phyloP scores from a whole-genome alignment of 2,329 filamentous ascomycete genomes.

The Neophaeococcomyces aloes region DNA sequence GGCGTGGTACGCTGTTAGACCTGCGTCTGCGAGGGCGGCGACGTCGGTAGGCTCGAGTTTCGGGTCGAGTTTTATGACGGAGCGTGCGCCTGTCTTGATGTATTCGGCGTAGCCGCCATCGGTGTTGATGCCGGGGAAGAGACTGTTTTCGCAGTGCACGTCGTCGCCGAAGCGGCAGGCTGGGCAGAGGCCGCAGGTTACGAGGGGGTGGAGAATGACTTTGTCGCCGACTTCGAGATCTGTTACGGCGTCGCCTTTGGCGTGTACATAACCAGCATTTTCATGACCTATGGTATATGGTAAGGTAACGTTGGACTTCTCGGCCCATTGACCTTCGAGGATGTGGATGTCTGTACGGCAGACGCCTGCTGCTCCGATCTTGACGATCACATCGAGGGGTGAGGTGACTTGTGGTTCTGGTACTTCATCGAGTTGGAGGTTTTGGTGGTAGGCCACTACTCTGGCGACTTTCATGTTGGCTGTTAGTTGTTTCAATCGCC shows the following conservation, averaged over 20 bases:
- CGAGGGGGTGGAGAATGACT: constrained; percentile 12
- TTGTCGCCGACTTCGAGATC: constrained; percentile 15
- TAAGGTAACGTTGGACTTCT: constrained; percentile 10
- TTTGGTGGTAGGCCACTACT: constrained; percentile 12
- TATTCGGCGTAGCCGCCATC: constrained; percentile 13
- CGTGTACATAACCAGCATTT: constrained; percentile 10
- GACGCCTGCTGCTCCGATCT: constrained; percentile 13
- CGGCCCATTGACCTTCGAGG: constrained; percentile 13
- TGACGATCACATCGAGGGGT: constrained; percentile 13
- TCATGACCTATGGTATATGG: constrained; percentile 14
- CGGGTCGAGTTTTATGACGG: constrained; percentile 11
- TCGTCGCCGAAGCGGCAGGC: constrained; percentile 13
- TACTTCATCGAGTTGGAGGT: constrained; percentile 7
- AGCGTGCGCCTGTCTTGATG: constrained; percentile 9
- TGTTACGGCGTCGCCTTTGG: constrained; percentile 10
- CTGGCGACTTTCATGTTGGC: constrained; percentile 12
- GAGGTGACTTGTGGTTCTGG: constrained; percentile 10
- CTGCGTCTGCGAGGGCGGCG: constrained; percentile 12
- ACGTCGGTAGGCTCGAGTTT: constrained; percentile 11
- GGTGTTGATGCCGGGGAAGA: constrained; percentile 10
- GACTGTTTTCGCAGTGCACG: constrained; percentile 10
- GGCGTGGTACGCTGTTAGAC: constrained; percentile 12
- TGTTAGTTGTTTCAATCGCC: background rate
- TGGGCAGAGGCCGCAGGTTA: constrained; percentile 11
- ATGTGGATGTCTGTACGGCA: constrained; percentile 14